Evolutionary conservation across 129 eudicot species (phyloP).

Genomic region (Helichrysum umbraculigerum): DNA sequence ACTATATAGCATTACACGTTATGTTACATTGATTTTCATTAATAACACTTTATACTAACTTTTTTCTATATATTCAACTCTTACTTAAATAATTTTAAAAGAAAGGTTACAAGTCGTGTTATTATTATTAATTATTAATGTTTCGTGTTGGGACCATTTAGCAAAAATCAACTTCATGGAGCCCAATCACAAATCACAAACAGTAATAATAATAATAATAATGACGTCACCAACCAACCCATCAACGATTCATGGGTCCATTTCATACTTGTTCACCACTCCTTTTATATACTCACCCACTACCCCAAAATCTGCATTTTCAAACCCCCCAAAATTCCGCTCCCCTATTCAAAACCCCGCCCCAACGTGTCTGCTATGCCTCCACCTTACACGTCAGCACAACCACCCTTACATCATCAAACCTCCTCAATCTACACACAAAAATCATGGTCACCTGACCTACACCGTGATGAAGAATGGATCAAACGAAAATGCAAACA

Average conservation of each 20-base stretch:
- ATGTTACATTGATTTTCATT: background rate
- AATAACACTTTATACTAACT: background rate
- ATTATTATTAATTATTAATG: background rate
- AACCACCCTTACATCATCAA: conserved; percentile 27
- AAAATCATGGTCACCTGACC: conserved; percentile 77
- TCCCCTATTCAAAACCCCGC: conserved; percentile 40
- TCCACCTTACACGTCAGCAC: conserved; percentile 34
- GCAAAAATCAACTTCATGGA: conserved; percentile 19
- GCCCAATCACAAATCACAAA: conserved; percentile 16
- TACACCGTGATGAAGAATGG: conserved; percentile 77
- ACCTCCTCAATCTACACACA: conserved; percentile 41
- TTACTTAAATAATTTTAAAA: too few relatives aligned
- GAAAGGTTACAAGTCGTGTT: background rate
- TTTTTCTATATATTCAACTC: background rate
- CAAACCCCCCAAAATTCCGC: conserved; percentile 26
- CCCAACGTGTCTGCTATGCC: conserved; percentile 39
- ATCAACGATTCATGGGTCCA: conserved; percentile 15
- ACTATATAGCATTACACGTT: background rate
- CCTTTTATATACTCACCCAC: conserved; percentile 34
- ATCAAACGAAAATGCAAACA: conserved; percentile 50
- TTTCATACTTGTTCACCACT: conserved; percentile 25
- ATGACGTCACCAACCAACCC: conserved; percentile 31
- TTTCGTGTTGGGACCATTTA: background rate
- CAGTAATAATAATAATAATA: background rate
- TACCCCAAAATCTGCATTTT: conserved; percentile 6